Percentiles rank a stretch among this genome's conserved stretches.
phyloP scores from a whole-genome alignment of 2,329 filamentous ascomycete genomes.

The Diaporthe humulicola region DNA sequence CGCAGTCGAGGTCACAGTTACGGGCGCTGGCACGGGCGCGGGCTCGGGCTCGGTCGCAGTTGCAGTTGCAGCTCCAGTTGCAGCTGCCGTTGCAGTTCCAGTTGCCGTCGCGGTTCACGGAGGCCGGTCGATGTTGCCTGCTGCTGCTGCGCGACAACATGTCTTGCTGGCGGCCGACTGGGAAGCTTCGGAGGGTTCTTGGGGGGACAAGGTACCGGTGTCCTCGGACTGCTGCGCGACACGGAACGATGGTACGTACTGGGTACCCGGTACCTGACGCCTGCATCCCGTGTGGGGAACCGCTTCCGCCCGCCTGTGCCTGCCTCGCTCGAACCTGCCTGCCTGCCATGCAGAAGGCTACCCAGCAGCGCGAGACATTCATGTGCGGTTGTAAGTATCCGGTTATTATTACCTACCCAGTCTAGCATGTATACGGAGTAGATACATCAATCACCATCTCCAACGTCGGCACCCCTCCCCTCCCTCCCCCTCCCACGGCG shows the following conservation, averaged over 20 bases:
- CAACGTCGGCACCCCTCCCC: constrained; percentile 18
- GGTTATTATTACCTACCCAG: background rate
- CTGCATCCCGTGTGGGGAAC: constrained; percentile 24
- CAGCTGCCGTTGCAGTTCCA: too few species aligned
- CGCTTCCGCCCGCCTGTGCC: constrained; percentile 15
- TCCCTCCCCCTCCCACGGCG: background rate
- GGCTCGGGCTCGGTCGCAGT: background rate
- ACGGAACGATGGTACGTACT: background rate
- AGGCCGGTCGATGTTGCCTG: background rate
- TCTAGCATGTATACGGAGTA: too few species aligned
- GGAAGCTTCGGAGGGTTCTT: background rate
- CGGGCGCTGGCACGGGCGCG: background rate
- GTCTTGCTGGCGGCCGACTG: background rate
- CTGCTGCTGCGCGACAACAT: background rate
- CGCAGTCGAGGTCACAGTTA: background rate
- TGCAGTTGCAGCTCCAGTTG: background rate
- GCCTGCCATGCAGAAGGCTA: background rate
- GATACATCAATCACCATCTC: background rate
- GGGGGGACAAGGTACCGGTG: background rate
- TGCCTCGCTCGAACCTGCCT: constrained; percentile 9
- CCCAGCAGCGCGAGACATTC: background rate
- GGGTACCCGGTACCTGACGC: background rate
- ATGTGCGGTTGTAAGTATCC: background rate
- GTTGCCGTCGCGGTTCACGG: background rate
- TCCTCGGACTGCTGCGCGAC: background rate